These are phyloP conservation scores for Hordeum vulgare DNA, from an alignment of 176 grass and related monocot species.

Conservation along the genomic window DNA sequence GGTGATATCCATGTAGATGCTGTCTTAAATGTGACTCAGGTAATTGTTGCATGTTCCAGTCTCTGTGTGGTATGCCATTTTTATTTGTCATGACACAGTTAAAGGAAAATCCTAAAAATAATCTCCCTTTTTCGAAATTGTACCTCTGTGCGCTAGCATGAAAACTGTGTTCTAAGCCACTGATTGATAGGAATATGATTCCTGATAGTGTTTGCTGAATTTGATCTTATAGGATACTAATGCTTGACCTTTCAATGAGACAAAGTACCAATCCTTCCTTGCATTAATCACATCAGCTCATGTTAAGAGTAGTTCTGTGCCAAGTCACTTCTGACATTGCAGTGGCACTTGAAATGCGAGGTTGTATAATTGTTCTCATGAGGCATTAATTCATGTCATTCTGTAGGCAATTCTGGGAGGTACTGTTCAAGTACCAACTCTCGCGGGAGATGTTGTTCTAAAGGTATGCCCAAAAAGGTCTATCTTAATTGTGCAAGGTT, in stretches of 20 bases:
- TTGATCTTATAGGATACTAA: not conserved
- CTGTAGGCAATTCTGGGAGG: slow-evolving; percentile 85
- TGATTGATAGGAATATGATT: not conserved
- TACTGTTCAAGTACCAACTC: slow-evolving; percentile 92
- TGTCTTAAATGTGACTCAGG: slow-evolving; percentile 85
- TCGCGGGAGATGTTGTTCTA: slow-evolving; percentile 85
- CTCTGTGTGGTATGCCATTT: not conserved
- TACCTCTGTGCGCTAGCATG: not conserved
- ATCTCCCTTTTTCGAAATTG: not conserved
- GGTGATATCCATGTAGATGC: slow-evolving; percentile 91
- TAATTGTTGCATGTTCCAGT: slow-evolving; percentile 23
- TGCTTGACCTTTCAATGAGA: not conserved
- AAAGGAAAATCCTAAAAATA: not conserved
- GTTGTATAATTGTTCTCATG: not conserved
- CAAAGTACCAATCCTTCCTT: not conserved
- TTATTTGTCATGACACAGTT: not conserved
- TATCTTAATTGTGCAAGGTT: not conserved
- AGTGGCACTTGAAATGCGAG: not conserved
- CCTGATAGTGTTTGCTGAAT: not conserved
- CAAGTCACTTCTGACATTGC: not conserved
- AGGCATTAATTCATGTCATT: slow-evolving; percentile 1
- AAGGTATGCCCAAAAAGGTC: slow-evolving; percentile 48
- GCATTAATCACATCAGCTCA: not conserved
- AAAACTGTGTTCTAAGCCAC: not conserved
- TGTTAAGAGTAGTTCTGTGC: not conserved